phyloP scores from a whole-genome alignment of 495 filamentous ascomycete genomes.

The Bombardia bombarda region DNA sequence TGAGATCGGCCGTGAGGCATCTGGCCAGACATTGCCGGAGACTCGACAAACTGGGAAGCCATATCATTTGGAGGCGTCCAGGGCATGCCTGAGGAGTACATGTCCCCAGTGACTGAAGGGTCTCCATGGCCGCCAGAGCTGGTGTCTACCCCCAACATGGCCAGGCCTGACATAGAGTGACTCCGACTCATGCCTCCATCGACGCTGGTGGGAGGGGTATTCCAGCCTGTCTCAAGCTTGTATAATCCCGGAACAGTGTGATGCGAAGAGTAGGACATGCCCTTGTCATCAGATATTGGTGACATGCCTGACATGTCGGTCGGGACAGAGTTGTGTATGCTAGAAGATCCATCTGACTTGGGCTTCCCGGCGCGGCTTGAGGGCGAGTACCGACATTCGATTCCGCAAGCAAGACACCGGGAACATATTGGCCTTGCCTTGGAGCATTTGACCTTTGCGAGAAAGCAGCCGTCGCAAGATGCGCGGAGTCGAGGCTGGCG shows the following conservation, averaged over 20 bases:
- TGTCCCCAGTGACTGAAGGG: conserved; percentile 21
- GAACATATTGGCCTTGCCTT: conserved; percentile 41
- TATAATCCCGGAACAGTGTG: conserved; percentile 14
- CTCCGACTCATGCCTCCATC: conserved; percentile 28
- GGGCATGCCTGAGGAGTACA: conserved; percentile 26
- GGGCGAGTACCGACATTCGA: conserved; percentile 42
- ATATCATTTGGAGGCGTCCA: conserved; percentile 29
- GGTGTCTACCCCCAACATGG: conserved; percentile 24
- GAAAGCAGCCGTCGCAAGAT: conserved; percentile 48
- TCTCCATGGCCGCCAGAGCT: conserved; percentile 16
- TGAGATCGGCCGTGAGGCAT: conserved; percentile 20
- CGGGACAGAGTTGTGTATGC: conserved; percentile 10
- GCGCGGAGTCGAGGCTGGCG: conserved; percentile 38
- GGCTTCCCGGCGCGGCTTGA: conserved; percentile 40
- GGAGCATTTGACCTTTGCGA: conserved; percentile 49
- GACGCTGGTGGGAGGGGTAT: conserved; percentile 24
- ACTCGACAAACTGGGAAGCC: conserved; percentile 20
- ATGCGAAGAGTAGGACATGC: conserved; percentile 13
- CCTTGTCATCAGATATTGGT: conserved; percentile 20
- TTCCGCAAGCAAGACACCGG: conserved; percentile 39
- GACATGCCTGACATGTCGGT: conserved; percentile 14
- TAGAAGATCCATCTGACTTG: conserved; percentile 28
- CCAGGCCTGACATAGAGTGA: conserved; percentile 26
- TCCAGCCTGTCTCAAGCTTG: conserved; percentile 27
- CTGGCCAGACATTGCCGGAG: conserved; percentile 16